phyloP scores from a whole-genome alignment of 1,139 yeast genomes.

The Pichia norvegensis region DNA sequence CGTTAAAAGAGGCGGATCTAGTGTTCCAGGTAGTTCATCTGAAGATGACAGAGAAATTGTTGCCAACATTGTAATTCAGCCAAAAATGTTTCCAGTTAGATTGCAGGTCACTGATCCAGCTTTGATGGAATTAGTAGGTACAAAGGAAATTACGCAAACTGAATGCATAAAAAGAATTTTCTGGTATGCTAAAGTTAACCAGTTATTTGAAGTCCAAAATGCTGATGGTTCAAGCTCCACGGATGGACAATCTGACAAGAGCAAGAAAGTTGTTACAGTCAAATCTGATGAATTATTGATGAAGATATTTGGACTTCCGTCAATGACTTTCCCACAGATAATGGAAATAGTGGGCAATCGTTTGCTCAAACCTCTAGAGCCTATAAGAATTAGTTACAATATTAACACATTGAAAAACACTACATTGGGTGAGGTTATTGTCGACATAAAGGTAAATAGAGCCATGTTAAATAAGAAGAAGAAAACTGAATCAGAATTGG shows the following conservation, averaged over 20 bases:
- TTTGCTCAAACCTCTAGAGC: conserved; percentile 64
- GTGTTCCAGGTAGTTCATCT: conserved; percentile 21
- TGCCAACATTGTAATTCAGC: conserved; percentile 69
- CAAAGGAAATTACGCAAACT: conserved; percentile 73
- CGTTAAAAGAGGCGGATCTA: conserved; percentile 68
- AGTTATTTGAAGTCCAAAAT: conserved; percentile 37
- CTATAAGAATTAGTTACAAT: conserved; percentile 67
- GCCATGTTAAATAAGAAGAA: conserved; percentile 20
- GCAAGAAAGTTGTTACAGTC: conserved; percentile 32
- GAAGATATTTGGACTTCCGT: conserved; percentile 45
- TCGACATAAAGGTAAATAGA: conserved; percentile 56
- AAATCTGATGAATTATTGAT: conserved; percentile 63
- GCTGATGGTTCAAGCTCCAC: conserved; percentile 27
- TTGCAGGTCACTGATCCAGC: conserved; percentile 54
- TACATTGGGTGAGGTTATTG: conserved; percentile 71
- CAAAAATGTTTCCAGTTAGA: conserved; percentile 62
- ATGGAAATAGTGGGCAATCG: conserved; percentile 60
- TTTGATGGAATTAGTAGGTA: conserved; percentile 65
- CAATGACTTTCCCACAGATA: conserved; percentile 64
- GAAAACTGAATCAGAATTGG: conserved; percentile 23
- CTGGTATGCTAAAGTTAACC: conserved; percentile 78
- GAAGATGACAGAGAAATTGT: conserved; percentile 43
- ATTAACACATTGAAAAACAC: conserved; percentile 68
- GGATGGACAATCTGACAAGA: conserved; percentile 6
- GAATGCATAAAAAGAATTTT: conserved; percentile 80